These are phyloP conservation scores for Smittium culicis DNA, from an alignment of 371 early-diverging fungal genomes.

Conservation along the genomic window DNA sequence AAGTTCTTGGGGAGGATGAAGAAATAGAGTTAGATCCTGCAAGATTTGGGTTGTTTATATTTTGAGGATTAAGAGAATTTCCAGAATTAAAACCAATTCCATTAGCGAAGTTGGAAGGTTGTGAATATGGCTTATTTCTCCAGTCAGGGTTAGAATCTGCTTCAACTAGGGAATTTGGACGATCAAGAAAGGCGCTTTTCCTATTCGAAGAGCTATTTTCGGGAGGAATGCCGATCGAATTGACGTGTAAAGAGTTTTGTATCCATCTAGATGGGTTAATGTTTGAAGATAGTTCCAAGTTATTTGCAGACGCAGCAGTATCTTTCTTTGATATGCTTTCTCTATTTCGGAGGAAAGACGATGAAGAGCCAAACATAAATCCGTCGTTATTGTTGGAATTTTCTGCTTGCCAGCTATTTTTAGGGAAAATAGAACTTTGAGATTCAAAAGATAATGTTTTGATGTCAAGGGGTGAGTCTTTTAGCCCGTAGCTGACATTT, in stretches of 20 bases:
- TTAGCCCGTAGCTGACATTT: neutral
- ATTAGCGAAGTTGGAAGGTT: constrained; percentile 9
- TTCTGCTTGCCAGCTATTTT: neutral
- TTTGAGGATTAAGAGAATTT: constrained; percentile 17
- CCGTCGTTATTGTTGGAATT: neutral
- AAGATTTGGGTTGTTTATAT: constrained; percentile 12
- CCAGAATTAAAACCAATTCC: constrained; percentile 15
- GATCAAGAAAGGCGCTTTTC: neutral
- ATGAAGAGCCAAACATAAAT: neutral
- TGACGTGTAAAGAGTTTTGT: neutral
- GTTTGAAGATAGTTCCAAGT: neutral
- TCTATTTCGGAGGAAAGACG: neutral
- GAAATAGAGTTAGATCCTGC: constrained; percentile 5
- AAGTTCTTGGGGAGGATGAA: constrained; percentile 20
- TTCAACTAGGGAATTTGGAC: constrained; percentile 24
- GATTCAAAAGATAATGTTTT: neutral
- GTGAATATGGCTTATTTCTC: constrained; percentile 12
- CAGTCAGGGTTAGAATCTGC: constrained; percentile 26
- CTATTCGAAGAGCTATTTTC: neutral
- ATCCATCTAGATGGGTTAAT: neutral
- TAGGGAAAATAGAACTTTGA: neutral
- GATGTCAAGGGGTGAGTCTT: neutral
- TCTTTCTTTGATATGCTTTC: neutral
- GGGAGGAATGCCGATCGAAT: neutral
- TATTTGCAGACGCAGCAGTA: neutral